These are phyloP conservation scores for Penicillium vulpinum DNA, from an alignment of 2,329 filamentous ascomycete species.

Conservation along the genomic window DNA sequence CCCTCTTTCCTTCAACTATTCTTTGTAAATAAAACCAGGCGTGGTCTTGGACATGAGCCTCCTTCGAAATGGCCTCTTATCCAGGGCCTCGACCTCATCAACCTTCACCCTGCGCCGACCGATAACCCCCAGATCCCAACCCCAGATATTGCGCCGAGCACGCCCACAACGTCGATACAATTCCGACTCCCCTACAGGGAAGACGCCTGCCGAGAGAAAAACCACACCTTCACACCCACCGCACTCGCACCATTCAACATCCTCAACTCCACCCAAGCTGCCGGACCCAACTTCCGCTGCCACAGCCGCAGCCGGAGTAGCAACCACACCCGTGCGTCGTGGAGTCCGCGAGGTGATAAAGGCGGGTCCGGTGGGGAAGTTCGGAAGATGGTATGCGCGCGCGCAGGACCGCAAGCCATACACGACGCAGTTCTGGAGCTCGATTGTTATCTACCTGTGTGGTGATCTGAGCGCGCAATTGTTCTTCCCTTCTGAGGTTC, in stretches of 20 bases:
- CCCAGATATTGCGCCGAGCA: conserved; percentile 15
- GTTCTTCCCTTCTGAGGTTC: conserved; percentile 50
- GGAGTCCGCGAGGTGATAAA: conserved; percentile 33
- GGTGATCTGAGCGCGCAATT: conserved; percentile 77
- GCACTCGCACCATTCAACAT: neutral
- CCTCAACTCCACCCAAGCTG: neutral
- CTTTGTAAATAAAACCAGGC: neutral
- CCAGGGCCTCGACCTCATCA: conserved; percentile 10
- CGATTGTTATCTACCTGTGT: conserved; percentile 74
- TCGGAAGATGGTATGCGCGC: conserved; percentile 59
- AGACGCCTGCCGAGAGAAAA: neutral
- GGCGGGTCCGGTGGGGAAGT: conserved; percentile 34
- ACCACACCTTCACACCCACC: neutral
- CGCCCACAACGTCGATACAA: conserved; percentile 22
- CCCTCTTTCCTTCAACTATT: neutral
- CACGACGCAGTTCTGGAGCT: conserved; percentile 73
- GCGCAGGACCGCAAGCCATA: conserved; percentile 72
- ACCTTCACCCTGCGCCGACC: conserved; percentile 8
- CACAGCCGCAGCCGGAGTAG: conserved; percentile 26
- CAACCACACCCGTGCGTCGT: conserved; percentile 22
- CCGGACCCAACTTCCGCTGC: conserved; percentile 17
- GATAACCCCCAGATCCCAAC: conserved; percentile 13
- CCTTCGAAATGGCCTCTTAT: conserved; percentile 16
- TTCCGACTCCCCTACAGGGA: conserved; percentile 3
- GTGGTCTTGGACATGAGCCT: conserved; percentile 17